These are phyloP conservation scores for Epichloe coenophiala DNA, from an alignment of 2,329 filamentous ascomycete species.

Conservation along the genomic window DNA sequence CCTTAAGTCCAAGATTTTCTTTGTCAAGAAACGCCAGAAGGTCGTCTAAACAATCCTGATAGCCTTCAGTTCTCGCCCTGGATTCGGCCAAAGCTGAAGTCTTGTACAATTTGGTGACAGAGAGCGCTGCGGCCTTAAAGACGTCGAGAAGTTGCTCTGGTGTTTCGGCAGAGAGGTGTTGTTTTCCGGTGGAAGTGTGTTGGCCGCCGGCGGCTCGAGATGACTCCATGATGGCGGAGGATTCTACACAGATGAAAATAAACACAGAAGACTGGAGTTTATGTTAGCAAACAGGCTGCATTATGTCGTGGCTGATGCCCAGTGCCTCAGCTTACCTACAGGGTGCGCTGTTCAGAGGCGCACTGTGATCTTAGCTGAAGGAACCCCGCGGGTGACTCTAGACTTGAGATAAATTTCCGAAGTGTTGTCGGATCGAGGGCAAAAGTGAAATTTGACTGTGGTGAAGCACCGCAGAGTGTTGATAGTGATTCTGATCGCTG, in stretches of 20 bases:
- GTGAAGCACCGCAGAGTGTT: not conserved
- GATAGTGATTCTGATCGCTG: not conserved
- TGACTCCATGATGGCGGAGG: constrained; percentile 6
- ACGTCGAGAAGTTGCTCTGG: constrained; percentile 65
- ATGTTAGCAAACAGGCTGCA: not conserved
- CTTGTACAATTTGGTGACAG: constrained; percentile 94
- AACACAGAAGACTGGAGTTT: not conserved
- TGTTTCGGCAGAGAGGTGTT: constrained; percentile 22
- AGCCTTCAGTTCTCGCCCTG: constrained; percentile 65
- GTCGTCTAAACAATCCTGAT: constrained; percentile 89
- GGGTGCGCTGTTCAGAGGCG: not conserved
- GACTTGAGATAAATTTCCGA: not conserved
- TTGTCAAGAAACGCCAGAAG: constrained; percentile 74
- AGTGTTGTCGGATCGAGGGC: not conserved
- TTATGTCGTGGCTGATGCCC: not conserved
- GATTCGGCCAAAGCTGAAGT: constrained; percentile 68
- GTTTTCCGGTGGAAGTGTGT: constrained; percentile 14
- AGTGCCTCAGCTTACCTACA: not conserved
- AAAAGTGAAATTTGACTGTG: not conserved
- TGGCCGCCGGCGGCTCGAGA: constrained; percentile 1
- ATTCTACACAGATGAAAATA: not conserved
- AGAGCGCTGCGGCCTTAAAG: constrained; percentile 85
- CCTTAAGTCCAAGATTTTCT: constrained; percentile 61
- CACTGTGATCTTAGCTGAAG: not conserved
- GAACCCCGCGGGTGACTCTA: constrained; percentile 4